Base-by-base conservation (phyloP, 2,329 filamentous ascomycete genomes). In the Cryphonectria radicalis region DNA sequence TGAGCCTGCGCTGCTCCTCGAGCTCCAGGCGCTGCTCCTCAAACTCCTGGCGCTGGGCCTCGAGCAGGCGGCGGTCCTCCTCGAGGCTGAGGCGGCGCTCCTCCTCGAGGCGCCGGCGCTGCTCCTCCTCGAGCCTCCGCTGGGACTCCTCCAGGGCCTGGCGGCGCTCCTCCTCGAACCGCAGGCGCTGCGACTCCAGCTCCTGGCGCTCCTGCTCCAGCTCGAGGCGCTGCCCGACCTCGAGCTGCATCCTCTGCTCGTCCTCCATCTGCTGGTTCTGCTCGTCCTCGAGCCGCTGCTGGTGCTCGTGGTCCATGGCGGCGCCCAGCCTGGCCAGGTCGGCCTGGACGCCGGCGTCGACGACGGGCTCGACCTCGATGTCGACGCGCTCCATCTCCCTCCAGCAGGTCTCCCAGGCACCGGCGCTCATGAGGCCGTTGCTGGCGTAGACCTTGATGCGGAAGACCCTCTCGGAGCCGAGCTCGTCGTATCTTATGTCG, bases 381-480 rank as follows among this genome's bases (percentile, higher is more conserved):
- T 99, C 96, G 0, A 98, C 93, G n/a, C 95, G 89, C 82, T 99
- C 96, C 96, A 99, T 99, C 81, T 98, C 95, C 76, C 90, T 92
- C 95, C 95, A 99, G 71, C 93, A 95, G 2, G 95, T 95, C 5
- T 89, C 89, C 96, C 96, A 99, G 0, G 96, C 95, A 0, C 94
- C 94, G 6, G 93, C 91, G 71, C 91, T 89, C 93, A 99, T 97
- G 64, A 98, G 84, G 0, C 96, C 96, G 80, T 98, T 99, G 67
- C 94, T 95, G 0, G 96, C 96, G 77, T 95, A 99, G 0, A 98
- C 91, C 78, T 94, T 96, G 79, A 98, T 87, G 42, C 90, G 88
- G 85, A 93, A 96, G 65, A 90, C 85, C 76, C 87, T 88, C 70
- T 84, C 81, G 5, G 82, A 77, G 1, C 86, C 87, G 4, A 87